Percentiles rank a stretch among this genome's conserved stretches.
These are phyloP conservation scores for Aspergillus niger DNA, from an alignment of 2,329 filamentous ascomycete species.

Conservation along the genomic window DNA sequence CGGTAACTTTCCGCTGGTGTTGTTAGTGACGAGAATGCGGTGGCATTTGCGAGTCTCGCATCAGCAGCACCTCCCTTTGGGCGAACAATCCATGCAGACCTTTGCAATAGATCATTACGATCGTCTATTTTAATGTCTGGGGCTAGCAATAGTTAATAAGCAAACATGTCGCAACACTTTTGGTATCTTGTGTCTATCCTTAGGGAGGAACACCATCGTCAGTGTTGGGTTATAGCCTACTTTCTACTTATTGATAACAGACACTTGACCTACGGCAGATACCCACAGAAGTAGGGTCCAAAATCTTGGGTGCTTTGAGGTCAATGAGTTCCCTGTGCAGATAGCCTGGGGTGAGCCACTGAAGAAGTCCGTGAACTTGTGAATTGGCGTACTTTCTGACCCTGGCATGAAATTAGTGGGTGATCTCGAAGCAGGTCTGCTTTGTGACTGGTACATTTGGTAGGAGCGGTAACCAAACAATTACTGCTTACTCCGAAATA, in stretches of 20 bases:
- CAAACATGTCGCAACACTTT: background rate
- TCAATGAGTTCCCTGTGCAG: background rate
- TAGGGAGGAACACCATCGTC: background rate
- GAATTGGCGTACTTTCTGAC: background rate
- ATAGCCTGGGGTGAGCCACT: background rate
- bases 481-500: conserved; percentile 1
- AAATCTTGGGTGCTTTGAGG: background rate
- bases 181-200: background rate
- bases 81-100: conserved; percentile 1
- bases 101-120: conserved; percentile 6
- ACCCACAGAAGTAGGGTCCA: background rate
- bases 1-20: conserved; percentile 5
- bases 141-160: background rate
- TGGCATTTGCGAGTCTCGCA: conserved; percentile 2
- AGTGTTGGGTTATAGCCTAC: background rate
- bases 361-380: background rate
- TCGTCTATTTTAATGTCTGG: background rate
- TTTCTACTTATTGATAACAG: background rate
- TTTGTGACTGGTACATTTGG: conserved; percentile 11
- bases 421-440: background rate
- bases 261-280: background rate
- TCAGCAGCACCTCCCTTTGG: background rate
- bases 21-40: conserved; percentile 3
- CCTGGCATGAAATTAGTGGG: conserved; percentile 1
- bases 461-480: conserved; percentile 1